Base-by-base conservation (phyloP, 345 rosid genomes). In the Citrus medica region DNA sequence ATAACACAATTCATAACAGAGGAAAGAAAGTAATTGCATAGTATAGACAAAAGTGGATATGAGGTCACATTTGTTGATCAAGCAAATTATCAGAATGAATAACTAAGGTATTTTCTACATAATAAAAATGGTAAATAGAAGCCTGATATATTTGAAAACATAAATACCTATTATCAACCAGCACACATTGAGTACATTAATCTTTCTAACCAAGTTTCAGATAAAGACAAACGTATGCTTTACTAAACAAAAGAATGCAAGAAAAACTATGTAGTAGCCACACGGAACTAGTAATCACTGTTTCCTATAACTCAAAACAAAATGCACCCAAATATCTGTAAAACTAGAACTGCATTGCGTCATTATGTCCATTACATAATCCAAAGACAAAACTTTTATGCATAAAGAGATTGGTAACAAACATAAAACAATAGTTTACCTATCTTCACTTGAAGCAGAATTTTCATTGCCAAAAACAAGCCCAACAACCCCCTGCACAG, bases 391-490 rank as follows among this genome's bases (percentile, higher is more conserved):
- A 35, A 16, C 8, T 16, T 37, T 55, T 25, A 51, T 63, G 24
- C 69, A 7, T 53, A 35, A 60, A 46, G 64, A 48, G 13, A 2
- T 24, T 27, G 19, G 19, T 9, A 76, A 35, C 25, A 22, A 71
- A 16, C n/a, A 19, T 10, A 55, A 8, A 27, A 73, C 19, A 79
- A 40, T 48, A 78, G 27, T 16, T 63, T 81, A 93, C 99, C 97
- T 88, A 72, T 94, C 98, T 78, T 89, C 98, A 78, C 79, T 86
- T 9, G 97, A 90, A 79, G 87, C 85, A 9, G 92, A 89, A 82
- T 89, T 90, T 82, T 92, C 99, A 71, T 89, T 89, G 32, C 99
- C 97, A 65, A 96, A 94, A 80, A 96, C 97, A 62, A 90, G 88
- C 79, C 97, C 98, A 51, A 96, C 98, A 80, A 96, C 91, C 42